Percentiles rank a stretch among this genome's conserved stretches.
phyloP scores from a whole-genome alignment of 2,329 filamentous ascomycete genomes.

The Westerdykella aurantiaca region DNA sequence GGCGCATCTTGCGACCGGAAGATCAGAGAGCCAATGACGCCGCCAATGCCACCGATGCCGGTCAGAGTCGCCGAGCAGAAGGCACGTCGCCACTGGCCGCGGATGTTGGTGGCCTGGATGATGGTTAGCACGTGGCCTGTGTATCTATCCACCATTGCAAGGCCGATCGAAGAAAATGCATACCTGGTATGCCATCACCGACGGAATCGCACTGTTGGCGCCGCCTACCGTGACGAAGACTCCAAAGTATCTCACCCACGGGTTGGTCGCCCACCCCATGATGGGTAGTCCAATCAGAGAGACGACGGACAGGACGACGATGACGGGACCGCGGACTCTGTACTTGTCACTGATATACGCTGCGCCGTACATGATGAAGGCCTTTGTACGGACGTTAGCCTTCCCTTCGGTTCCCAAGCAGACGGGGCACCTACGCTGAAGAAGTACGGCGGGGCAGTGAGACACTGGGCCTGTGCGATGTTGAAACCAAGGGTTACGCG shows the following conservation, averaged over 20 bases:
- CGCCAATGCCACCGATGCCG: conserved; percentile 23
- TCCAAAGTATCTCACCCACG: conserved; percentile 23
- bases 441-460: conserved; percentile 23
- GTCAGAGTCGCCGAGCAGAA: conserved; percentile 19
- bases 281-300: conserved; percentile 21
- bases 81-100: conserved; percentile 15
- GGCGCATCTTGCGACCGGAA: conserved; percentile 20
- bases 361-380: conserved; percentile 18
- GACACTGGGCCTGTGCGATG: conserved; percentile 19
- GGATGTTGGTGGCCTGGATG: conserved; percentile 7
- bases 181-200: conserved; percentile 20
- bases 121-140: too few relatives aligned
- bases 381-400: too few relatives aligned
- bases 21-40: conserved; percentile 17
- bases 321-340: conserved; percentile 18
- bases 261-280: conserved; percentile 18
- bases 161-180: too few relatives aligned
- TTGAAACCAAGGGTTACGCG: conserved; percentile 19
- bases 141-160: too few relatives aligned
- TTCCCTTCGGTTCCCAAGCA: too few relatives aligned
- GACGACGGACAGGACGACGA: conserved; percentile 16
- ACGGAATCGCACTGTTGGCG: conserved; percentile 15
- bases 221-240: conserved; percentile 20
- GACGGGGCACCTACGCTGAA: conserved; percentile 6
- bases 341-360: conserved; percentile 24